Evolutionary conservation across 1,284 basidiomycete genomes (phyloP).

Genomic region (Neolentinus lepideus): DNA sequence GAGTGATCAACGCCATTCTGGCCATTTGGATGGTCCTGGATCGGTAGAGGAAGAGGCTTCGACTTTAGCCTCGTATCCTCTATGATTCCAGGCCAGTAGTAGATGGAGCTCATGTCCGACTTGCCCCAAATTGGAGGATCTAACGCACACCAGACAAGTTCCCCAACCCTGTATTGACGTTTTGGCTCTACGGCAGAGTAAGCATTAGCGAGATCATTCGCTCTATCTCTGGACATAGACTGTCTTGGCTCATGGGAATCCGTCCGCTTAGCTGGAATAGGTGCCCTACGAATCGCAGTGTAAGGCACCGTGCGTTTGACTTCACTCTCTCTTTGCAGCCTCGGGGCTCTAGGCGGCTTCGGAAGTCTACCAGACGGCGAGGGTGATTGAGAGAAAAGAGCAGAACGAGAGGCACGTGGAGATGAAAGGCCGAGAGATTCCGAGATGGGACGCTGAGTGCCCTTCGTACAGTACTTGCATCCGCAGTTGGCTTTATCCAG

Average conservation of each 20-base stretch:
- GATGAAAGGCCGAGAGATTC: conserved; percentile 36
- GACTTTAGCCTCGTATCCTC: conserved; percentile 47
- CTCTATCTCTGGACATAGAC: conserved; percentile 48
- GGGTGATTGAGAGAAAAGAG: not conserved
- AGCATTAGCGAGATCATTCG: conserved; percentile 49
- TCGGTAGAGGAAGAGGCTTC: conserved; percentile 15
- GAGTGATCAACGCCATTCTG: too few relatives aligned
- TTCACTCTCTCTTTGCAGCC: not conserved
- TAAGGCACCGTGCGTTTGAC: conserved; percentile 27
- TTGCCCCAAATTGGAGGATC: conserved; percentile 38
- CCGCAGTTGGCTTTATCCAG: conserved; percentile 44
- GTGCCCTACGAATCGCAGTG: conserved; percentile 47
- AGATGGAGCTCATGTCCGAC: conserved; percentile 33
- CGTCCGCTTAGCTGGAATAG: conserved; percentile 31
- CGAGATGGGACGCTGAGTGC: conserved; percentile 62
- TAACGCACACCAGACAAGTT: conserved; percentile 69
- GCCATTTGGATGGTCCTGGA: not conserved
- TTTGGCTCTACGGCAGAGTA: conserved; percentile 34
- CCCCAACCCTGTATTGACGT: conserved; percentile 58
- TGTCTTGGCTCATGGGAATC: conserved; percentile 35
- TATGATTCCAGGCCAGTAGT: conserved; percentile 68
- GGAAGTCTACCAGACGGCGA: not conserved
- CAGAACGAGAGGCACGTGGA: not conserved
- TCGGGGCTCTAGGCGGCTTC: not conserved
- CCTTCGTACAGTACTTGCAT: conserved; percentile 76